Evolutionary conservation across 331 rosid genomes (phyloP).

Genomic region (Quercus phellos): DNA sequence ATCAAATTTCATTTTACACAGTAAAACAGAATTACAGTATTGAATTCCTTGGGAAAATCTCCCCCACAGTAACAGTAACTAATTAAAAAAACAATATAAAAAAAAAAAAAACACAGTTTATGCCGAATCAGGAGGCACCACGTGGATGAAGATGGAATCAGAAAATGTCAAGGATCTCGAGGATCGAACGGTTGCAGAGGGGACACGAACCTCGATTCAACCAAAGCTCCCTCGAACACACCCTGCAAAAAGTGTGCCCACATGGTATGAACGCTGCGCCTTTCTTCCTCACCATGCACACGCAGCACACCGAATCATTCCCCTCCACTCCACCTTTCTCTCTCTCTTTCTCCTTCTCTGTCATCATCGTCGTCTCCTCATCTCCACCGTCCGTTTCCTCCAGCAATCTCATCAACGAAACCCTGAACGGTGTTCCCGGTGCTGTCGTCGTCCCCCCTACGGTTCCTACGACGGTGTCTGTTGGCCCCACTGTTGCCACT

Average conservation of each 20-base stretch:
- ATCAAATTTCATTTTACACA: constrained; percentile 1
- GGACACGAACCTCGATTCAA: constrained; percentile 86
- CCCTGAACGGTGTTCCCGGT: constrained; percentile 71
- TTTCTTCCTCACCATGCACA: constrained; percentile 91
- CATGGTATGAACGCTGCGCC: constrained; percentile 97
- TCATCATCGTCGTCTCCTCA: neutral
- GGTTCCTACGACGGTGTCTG: neutral
- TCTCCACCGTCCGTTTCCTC: constrained; percentile 70
- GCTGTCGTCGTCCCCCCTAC: constrained; percentile 3
- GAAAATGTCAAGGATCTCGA: constrained; percentile 89
- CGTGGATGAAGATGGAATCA: constrained; percentile 20
- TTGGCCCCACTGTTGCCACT: neutral
- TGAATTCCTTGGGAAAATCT: too few species aligned
- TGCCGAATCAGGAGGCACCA: constrained; percentile 13
- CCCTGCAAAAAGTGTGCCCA: constrained; percentile 95
- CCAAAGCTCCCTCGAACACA: constrained; percentile 95
- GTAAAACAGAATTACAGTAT: too few species aligned
- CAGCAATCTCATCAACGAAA: constrained; percentile 80
- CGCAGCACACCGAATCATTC: constrained; percentile 87
- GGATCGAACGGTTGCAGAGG: constrained; percentile 84
- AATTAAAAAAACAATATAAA: too few species aligned
- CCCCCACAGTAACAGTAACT: too few species aligned
- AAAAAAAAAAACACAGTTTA: neutral
- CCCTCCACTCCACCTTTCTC: constrained; percentile 26
- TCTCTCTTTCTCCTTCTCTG: constrained; percentile 1